Conservation (phyloP, 495 filamentous ascomycete genomes). For the Melanomma pulvis-pyrius region DNA sequence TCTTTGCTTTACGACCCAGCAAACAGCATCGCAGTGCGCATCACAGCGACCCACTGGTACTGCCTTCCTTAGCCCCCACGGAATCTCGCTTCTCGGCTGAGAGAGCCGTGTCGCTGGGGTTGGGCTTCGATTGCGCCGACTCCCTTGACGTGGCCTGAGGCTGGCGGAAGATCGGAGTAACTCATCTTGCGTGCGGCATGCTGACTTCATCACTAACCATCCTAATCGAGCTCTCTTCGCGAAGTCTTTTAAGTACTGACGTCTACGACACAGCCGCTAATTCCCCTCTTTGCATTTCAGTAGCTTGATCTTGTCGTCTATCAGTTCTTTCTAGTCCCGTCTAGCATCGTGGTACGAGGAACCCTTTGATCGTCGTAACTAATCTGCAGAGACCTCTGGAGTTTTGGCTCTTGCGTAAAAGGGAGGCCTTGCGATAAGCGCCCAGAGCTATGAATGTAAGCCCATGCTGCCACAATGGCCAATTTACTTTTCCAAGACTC, state of each 20-base stretch:
- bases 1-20: neutral
- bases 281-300: too few relatives aligned
- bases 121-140: neutral
- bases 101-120: neutral
- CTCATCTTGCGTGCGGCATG: neutral
- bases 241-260: neutral
- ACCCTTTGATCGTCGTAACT: neutral
- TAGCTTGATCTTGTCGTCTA: too few relatives aligned
- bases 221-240: neutral
- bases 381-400: too few relatives aligned
- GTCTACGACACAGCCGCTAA: too few relatives aligned
- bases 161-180: neutral
- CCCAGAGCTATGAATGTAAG: too few relatives aligned
- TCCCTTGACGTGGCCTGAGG: slow-evolving; percentile 10
- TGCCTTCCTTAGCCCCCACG: neutral
- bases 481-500: too few relatives aligned
- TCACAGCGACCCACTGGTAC: too few relatives aligned
- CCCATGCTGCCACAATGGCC: too few relatives aligned
- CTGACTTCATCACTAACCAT: neutral
- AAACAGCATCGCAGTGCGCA: too few relatives aligned
- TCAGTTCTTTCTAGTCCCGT: too few relatives aligned
- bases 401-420: too few relatives aligned
- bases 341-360: too few relatives aligned
- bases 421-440: neutral
- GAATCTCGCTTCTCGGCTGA: neutral